Base-by-base conservation (phyloP, 1,139 yeast genomes). In the Diutina catenulata region DNA sequence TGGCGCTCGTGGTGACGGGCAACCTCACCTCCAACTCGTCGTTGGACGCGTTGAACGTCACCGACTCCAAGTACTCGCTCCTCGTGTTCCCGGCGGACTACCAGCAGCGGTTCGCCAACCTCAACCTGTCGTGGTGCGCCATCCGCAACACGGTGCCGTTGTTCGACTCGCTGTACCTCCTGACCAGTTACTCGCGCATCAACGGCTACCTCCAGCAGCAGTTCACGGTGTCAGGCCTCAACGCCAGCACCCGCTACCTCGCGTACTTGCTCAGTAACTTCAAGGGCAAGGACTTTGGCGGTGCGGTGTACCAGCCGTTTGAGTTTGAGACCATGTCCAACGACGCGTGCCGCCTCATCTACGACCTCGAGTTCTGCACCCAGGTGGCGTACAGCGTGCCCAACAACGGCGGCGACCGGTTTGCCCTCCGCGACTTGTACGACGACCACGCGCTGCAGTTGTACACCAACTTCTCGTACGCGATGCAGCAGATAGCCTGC, bases 311-410 rank as follows among this genome's bases (percentile, higher is more conserved):
- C 49, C 58, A 64, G 19, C 72, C 70, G 11, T 71, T 80, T 41
- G 57, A 60, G 38, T 83, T 88, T 49, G 65, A 68, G 19, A 82
- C 95, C 2, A 65, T 76, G 52, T 57, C 57, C 4, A 54, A 59
- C 3, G 59, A 63, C 22, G 70, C 83, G 2, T 91, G 98, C 53
- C 75, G 80, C 43, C 60, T 88, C 39, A 71, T 87, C 19, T 84
- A 73, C 54, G 81, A 76, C 42, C 60, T 91, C 40, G 77, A 73
- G 1, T 86, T 88, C 51, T 91, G 98, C 56, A 57, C 67, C 26
- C 74, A 75, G 38, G 93, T 88, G 26, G 94, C 95, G 0, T 91
- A 87, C 56, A 71, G 94, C 1, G 95, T 84, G 0, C 98, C 97
- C 8, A 42, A 43, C 5, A 31, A 35, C 8, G 38, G 40, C 23